Base-by-base conservation (phyloP, 2,329 filamentous ascomycete species). In the Ophiostoma sp. region DNA sequence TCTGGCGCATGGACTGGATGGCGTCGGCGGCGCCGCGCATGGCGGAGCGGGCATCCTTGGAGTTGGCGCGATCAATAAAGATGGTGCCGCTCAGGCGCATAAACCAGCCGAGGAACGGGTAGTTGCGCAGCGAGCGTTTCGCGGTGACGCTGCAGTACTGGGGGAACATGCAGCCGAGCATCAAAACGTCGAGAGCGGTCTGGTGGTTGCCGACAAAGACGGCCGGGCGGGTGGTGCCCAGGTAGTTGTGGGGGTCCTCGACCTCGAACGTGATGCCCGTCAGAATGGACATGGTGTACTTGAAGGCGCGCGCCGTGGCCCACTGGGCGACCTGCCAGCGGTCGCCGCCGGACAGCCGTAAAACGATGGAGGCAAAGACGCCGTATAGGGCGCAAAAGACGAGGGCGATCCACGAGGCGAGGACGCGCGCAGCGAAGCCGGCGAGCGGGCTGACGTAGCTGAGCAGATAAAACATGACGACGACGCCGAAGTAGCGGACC, bases 181-280 rank as follows among this genome's bases (percentile, higher is more conserved):
- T 92, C 74, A 97, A 87, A 55, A 99, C 93, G 80, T 99, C 96
- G 77, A 99, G 89, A 84, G 98, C 96, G 28, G 93, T 94, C 87
- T 99, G 96, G 84, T 99, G 96, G 83, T 98, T 98, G 55, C 92
- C 93, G 77, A 99, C 87, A 79, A 99, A 95, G 73, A 99, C 92
- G 73, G 93, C 95, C 0, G 96, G 96, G 70, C 95, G 89, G 36
- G 85, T 76, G 11, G 86, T 90, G 64, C 84, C 84, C 74, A 95
- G 88, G 77, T 90, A 81, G 76, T 90, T 82, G 74, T 89, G 80
- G 52, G 89, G 85, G 78, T 95, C 93, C 61, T 91, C 87, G 69
- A 97, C 83, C 75, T 88, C 86, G 80, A 98, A 98, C 74, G 86
- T 88, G 68, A 98, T 87, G 74, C 95, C 95, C 0, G 94, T 94